Percentiles rank a stretch among this genome's conserved stretches.
Evolutionary conservation across 345 rosid species (phyloP).

Genomic region (Boechera retrofracta): DNA sequence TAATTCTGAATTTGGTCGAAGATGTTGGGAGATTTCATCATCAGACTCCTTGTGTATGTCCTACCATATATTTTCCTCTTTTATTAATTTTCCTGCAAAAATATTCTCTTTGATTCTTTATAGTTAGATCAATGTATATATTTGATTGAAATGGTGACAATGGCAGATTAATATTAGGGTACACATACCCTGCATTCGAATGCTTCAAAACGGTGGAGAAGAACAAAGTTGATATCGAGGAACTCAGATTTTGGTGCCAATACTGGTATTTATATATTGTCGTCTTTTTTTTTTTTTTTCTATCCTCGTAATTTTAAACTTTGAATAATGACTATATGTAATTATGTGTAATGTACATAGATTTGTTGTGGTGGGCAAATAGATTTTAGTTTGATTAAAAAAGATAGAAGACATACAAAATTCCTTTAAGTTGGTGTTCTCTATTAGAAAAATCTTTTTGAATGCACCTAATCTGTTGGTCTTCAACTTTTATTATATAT

Average conservation of each 20-base stretch:
- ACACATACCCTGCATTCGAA: slow-evolving; percentile 90
- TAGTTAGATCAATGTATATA: neutral
- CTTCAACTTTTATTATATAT: neutral
- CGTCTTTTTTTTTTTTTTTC: neutral
- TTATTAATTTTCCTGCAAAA: too few relatives aligned
- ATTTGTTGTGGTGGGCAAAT: neutral
- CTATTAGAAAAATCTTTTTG: neutral
- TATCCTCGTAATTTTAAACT: neutral
- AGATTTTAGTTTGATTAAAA: neutral
- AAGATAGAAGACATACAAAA: neutral
- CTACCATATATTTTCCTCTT: neutral
- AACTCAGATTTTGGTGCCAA: slow-evolving; percentile 94
- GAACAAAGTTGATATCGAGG: slow-evolving; percentile 73
- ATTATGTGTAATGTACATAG: too few relatives aligned
- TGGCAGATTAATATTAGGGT: slow-evolving; percentile 80
- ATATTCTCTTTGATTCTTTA: too few relatives aligned
- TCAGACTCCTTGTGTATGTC: slow-evolving; percentile 63
- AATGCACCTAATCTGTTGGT: neutral
- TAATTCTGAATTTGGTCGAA: slow-evolving; percentile 38
- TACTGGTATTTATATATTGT: slow-evolving; percentile 61
- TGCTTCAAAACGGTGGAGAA: slow-evolving; percentile 88
- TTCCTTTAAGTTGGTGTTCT: slow-evolving; percentile 1
- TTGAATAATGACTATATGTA: neutral
- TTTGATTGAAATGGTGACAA: neutral
- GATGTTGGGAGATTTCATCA: slow-evolving; percentile 79